Conservation (phyloP, 192 early-diverging fungal genomes). For the Lobosporangium transversale region DNA sequence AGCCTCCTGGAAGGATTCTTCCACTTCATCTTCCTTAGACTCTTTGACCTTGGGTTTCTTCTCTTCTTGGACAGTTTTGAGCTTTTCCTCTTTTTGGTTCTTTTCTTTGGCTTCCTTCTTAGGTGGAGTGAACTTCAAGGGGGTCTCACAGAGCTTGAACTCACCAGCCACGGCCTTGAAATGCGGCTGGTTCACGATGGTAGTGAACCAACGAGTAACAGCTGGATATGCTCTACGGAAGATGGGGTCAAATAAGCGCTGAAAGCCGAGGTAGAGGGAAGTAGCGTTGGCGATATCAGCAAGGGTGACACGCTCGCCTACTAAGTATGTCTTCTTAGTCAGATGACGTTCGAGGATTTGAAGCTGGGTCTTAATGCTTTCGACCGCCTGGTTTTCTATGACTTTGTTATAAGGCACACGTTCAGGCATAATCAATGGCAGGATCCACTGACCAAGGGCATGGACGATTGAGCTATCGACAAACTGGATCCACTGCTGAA, state of each 20-base stretch:
- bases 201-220: slow-evolving; percentile 91
- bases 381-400: slow-evolving; percentile 72
- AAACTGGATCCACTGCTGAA: slow-evolving; percentile 74
- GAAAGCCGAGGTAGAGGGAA: slow-evolving; percentile 58
- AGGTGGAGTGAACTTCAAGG: slow-evolving; percentile 58
- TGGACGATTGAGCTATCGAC: slow-evolving; percentile 68
- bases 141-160: slow-evolving; percentile 70
- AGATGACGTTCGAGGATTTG: slow-evolving; percentile 79
- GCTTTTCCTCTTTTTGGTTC: slow-evolving; percentile 62
- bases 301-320: slow-evolving; percentile 91
- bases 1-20: slow-evolving; percentile 68
- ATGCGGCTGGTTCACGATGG: slow-evolving; percentile 80
- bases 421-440: slow-evolving; percentile 58
- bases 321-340: slow-evolving; percentile 85
- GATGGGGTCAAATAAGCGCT: slow-evolving; percentile 68
- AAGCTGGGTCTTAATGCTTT: slow-evolving; percentile 71
- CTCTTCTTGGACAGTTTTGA: slow-evolving; percentile 63
- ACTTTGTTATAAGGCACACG: slow-evolving; percentile 51
- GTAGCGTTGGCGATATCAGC: slow-evolving; percentile 82
- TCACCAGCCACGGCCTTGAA: slow-evolving; percentile 84
- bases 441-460: slow-evolving; percentile 52
- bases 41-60: slow-evolving; percentile 62
- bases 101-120: slow-evolving; percentile 72
- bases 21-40: slow-evolving; percentile 65
- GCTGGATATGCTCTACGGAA: slow-evolving; percentile 87